Evolutionary conservation across 495 filamentous ascomycete species (phyloP), one percentile per base, ranked within the genome.

Genomic region (Trichocladium antarcticum): DNA sequence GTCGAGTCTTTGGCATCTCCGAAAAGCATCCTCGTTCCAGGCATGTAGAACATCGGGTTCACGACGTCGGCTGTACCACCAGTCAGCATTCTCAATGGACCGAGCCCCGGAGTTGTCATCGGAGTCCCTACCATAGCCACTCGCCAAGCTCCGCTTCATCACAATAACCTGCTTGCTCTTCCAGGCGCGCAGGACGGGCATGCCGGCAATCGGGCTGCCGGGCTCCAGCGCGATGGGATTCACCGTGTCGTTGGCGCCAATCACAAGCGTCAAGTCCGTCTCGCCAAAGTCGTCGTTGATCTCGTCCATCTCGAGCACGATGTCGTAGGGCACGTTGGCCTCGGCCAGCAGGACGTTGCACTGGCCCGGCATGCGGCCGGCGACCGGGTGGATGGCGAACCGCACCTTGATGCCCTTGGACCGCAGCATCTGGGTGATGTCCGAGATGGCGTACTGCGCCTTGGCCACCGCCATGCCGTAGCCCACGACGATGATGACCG

Each of bases 401-500:
- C 84, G 80, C 9, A 88, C 84, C 20, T 80, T 85, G 55, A 87
- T 69, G 16, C 82, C 82, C 57, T 80, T 81, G 14, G 76, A 60
- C 27, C 83, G 79, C 10, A 88, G 68, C 68, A 80, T 77, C n/a
- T 68, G 56, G 9, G 81, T 82, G 44, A 90, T 87, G 52, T 87
- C 84, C 9, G 81, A 80, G 35, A 88, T 86, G 20, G 84, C 83
- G 55, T 90, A 89, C 62, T 90, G 85, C 6, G 85, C 84, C 68
- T 89, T 88, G 12, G 85, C 85, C 4, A 90, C 85, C 0, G 85
- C 85, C 85, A 90, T 90, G 34, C 85, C 85, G 45, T 90, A 90
- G 1, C 85, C 85, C 11, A 89, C 84, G 3, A 87, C 78, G 29
- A 90, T 87, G 50, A 90, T 87, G 49, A 89, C 84, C 32, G 69